These are phyloP conservation scores for Cruciata laevipes DNA, from an alignment of 257 asterid species.

Conservation along the genomic window DNA sequence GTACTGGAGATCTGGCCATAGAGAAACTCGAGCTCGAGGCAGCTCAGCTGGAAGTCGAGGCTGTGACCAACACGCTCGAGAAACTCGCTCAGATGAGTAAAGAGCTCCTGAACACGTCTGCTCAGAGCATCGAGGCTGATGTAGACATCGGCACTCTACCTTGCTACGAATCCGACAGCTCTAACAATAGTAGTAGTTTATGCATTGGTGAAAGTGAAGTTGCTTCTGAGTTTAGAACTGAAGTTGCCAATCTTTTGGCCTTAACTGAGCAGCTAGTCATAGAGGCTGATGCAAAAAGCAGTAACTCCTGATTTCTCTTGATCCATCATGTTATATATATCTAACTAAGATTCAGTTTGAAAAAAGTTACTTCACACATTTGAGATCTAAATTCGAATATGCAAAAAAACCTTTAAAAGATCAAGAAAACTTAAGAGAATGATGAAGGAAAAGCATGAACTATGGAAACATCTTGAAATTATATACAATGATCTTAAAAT, in stretches of 20 bases:
- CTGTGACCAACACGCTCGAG: slow-evolving; percentile 59
- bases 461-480: neutral
- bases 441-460: neutral
- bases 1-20: slow-evolving; percentile 51
- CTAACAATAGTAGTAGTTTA: no score
- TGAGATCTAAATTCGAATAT: no score
- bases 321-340: slow-evolving; percentile 19
- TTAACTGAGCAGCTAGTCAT: slow-evolving; percentile 58
- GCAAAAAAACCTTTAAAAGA: neutral
- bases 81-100: slow-evolving; percentile 65
- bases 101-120: slow-evolving; percentile 43
- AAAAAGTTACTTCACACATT: neutral
- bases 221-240: slow-evolving; percentile 40
- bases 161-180: no score
- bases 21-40: slow-evolving; percentile 67
- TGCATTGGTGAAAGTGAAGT: slow-evolving; percentile 6
- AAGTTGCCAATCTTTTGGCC: slow-evolving; percentile 53
- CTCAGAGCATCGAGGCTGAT: slow-evolving; percentile 33
- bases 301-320: slow-evolving; percentile 13
- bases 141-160: slow-evolving; percentile 8
- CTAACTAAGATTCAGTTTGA: slow-evolving; percentile 7
- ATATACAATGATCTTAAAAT: slow-evolving; percentile 8
- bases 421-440: neutral
- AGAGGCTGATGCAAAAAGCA: slow-evolving; percentile 42
- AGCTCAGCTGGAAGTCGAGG: slow-evolving; percentile 74